Base-by-base conservation (phyloP, 2,329 filamentous ascomycete species). In the Pyrenochaeta sp. region DNA sequence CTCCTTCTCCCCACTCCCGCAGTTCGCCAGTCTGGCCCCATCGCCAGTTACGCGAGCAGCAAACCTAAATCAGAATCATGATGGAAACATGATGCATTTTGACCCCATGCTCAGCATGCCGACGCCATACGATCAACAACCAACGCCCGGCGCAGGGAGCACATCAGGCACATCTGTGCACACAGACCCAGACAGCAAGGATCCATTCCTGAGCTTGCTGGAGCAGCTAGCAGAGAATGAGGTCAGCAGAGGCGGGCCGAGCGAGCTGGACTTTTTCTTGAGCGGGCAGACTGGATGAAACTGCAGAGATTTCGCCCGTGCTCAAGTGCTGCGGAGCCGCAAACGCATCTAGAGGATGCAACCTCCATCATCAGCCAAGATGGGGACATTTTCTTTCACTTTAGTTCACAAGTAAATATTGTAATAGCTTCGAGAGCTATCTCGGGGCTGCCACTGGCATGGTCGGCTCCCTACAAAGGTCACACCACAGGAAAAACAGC, bases 221-320 rank as follows among this genome's bases (percentile, higher is more conserved):
- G 91, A 95, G 72, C 90, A 95, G 75, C 81, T 95, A 53, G 91
- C 90, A 0, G 90, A 95, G 74, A 92, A 91, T 66, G 90, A 94
- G 74, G 84, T 90, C 47, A 81, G 82, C 36, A 80, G 85, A 45
- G 90, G 88, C 0, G 85, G 87, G 9, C 89, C 88, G 11, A 88
- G 84, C 60, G 90, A 94, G 68, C 77, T 95, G 65, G 90, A 94
- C 72, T 93, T 91, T 75, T 93, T 93, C 68, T 77, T 93, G 54
- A 70, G 73, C 60, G 68, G 71, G 31, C 68, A 71, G 43, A 68
- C 60, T 48, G 68, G 56, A 42, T 72, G 59, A 63, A 35, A 27
- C 40, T 41, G 37, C 47, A 27, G 23, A 4, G 29, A 52, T 42
- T 51, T 45, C 45, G 9, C 17, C 21, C 36, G 18, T 10, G 7